Conservation (phyloP, 805 yeast genomes). For the Nematodospora valgi region DNA sequence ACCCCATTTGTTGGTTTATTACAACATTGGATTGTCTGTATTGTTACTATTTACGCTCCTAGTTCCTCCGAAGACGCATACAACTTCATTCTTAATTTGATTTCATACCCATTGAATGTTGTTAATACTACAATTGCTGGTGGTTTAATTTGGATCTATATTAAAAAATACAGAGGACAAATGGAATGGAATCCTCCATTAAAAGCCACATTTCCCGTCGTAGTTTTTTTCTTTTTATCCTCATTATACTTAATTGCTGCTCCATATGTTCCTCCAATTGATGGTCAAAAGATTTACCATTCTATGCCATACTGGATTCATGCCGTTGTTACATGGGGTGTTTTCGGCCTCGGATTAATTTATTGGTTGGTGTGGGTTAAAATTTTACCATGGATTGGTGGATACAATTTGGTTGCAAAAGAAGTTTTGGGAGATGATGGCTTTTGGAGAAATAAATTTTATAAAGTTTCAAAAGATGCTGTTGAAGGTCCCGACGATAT, state of each 20-base stretch:
- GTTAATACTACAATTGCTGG: conserved; percentile 63
- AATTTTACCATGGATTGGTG: conserved; percentile 52
- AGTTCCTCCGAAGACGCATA: conserved; percentile 85
- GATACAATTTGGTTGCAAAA: conserved; percentile 48
- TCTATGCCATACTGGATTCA: conserved; percentile 72
- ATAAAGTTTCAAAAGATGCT: conserved; percentile 32
- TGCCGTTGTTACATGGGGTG: conserved; percentile 79
- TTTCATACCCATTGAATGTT: conserved; percentile 77
- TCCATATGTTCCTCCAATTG: conserved; percentile 73
- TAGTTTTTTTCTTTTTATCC: conserved; percentile 59
- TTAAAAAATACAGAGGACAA: conserved; percentile 47
- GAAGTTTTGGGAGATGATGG: conserved; percentile 65
- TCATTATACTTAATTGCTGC: conserved; percentile 69
- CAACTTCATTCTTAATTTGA: conserved; percentile 73
- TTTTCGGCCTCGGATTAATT: conserved; percentile 59
- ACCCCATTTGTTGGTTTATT: conserved; percentile 71
- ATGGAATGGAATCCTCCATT: conserved; percentile 70
- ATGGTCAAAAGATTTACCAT: conserved; percentile 66
- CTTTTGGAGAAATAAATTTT: conserved; percentile 64
- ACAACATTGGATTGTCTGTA: conserved; percentile 74
- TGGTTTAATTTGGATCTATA: conserved; percentile 59
- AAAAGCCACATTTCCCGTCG: conserved; percentile 61
- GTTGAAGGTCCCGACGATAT: conserved; percentile 8
- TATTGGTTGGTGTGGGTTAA: conserved; percentile 68
- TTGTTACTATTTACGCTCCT: conserved; percentile 71